A percentile compares a stretch with the other conserved stretches of the same genome.
phyloP scores from a whole-genome alignment of 331 rosid species.

The Phaseolus coccineus region DNA sequence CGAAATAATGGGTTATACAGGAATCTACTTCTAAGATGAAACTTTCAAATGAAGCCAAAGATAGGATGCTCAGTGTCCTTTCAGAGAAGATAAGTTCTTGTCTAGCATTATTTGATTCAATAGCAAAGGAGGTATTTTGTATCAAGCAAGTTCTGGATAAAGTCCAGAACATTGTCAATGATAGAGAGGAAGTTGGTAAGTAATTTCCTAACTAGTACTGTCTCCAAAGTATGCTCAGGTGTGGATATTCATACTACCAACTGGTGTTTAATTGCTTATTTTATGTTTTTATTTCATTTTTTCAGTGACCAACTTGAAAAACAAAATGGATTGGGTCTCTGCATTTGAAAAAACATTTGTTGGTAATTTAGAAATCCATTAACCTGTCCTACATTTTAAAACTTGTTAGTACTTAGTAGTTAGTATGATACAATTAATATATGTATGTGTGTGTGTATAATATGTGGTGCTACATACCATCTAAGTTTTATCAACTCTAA shows the following conservation, averaged over 20 bases:
- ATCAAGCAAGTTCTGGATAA: slow-evolving; percentile 67
- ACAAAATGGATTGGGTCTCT: slow-evolving; percentile 66
- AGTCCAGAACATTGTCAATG: slow-evolving; percentile 61
- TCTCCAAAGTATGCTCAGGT: slow-evolving; percentile 27
- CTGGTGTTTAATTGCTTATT: slow-evolving; percentile 12
- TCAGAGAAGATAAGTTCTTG: slow-evolving; percentile 76
- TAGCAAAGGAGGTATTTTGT: slow-evolving; percentile 68
- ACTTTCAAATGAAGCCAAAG: slow-evolving; percentile 59
- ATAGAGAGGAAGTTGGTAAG: slow-evolving; percentile 82
- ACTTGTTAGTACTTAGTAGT: background rate
- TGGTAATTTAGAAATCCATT: slow-evolving; percentile 59
- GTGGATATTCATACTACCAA: slow-evolving; percentile 35
- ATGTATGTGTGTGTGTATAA: background rate
- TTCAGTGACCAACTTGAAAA: slow-evolving; percentile 67
- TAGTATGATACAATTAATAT: background rate
- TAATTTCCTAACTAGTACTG: slow-evolving; percentile 35
- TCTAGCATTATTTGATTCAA: slow-evolving; percentile 68
- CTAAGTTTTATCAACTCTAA: slow-evolving; percentile 32
- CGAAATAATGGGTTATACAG: slow-evolving; percentile 50
- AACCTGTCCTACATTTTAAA: slow-evolving; percentile 28
- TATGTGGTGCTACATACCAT: slow-evolving; percentile 6
- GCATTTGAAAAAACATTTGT: slow-evolving; percentile 62
- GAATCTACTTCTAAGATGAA: slow-evolving; percentile 72
- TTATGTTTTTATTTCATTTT: slow-evolving; percentile 36
- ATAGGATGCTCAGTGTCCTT: slow-evolving; percentile 66